These are phyloP conservation scores for Nyssa sinensis DNA, from an alignment of 148 eudicot genomes.

Conservation along the genomic window DNA sequence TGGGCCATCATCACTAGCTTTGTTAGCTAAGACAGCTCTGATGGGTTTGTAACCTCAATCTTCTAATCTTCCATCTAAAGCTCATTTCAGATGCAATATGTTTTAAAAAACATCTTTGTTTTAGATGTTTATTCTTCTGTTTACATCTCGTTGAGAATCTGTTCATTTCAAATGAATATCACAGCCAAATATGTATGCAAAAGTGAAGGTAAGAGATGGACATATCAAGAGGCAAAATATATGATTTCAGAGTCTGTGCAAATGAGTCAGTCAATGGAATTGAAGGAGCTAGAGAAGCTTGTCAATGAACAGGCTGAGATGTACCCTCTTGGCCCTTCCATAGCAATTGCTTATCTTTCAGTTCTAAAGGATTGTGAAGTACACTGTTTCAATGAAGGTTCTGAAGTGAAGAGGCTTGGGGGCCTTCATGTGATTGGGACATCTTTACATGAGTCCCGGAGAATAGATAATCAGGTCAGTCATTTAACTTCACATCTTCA, in stretches of 20 bases:
- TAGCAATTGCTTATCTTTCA: conserved; percentile 80
- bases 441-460: conserved; percentile 94
- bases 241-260: conserved; percentile 68
- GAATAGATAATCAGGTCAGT: conserved; percentile 96
- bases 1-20: conserved; percentile 71
- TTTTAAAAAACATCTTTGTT: neutral
- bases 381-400: conserved; percentile 85
- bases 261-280: conserved; percentile 67
- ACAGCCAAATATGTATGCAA: conserved; percentile 81
- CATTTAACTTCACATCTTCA: neutral
- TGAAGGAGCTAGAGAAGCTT: conserved; percentile 65
- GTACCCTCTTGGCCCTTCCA: conserved; percentile 85
- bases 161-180: conserved; percentile 13
- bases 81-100: conserved; percentile 2
- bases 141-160: neutral
- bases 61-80: neutral
- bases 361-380: conserved; percentile 74
- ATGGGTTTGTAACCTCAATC: conserved; percentile 53
- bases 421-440: conserved; percentile 99
- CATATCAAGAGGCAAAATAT: conserved; percentile 71
- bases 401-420: conserved; percentile 90
- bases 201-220: conserved; percentile 76
- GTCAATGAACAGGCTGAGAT: conserved; percentile 74
- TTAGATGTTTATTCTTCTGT: conserved; percentile 15
- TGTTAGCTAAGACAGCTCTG: conserved; percentile 73